Percentiles rank a stretch among this genome's conserved stretches.
Conservation (phyloP, 768 basidiomycete genomes). For the Mycena amicta region DNA sequence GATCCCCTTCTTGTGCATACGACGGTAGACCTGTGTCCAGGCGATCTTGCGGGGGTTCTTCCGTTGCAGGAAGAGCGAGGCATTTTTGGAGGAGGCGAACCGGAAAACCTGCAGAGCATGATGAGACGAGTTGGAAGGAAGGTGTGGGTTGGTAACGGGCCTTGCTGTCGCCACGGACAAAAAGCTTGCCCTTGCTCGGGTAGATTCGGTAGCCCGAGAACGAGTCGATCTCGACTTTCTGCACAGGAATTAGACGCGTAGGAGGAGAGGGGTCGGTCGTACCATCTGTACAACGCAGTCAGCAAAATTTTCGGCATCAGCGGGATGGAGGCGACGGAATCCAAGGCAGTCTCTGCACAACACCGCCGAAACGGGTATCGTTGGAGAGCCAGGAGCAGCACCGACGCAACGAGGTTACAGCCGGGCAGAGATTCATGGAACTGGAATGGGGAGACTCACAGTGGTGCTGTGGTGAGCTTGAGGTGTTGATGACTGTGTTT, state of each 20-base stretch:
- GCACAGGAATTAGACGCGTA: conserved; percentile 14
- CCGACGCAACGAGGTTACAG: not conserved
- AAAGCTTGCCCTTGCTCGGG: conserved; percentile 94
- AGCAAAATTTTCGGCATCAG: not conserved
- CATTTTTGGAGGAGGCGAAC: conserved; percentile 89
- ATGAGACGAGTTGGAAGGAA: not conserved
- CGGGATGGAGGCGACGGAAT: not conserved
- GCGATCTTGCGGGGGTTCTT: conserved; percentile 99
- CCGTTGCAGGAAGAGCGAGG: conserved; percentile 97
- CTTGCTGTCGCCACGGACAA: conserved; percentile 96
- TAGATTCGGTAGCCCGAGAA: conserved; percentile 99
- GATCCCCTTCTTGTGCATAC: conserved; percentile 99
- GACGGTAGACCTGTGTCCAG: conserved; percentile 92
- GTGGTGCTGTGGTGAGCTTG: too few relatives aligned
- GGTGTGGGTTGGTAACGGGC: conserved; percentile 43
- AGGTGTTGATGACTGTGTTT: too few relatives aligned
- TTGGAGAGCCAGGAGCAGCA: not conserved
- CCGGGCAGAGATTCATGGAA: not conserved
- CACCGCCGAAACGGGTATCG: not conserved
- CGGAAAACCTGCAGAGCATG: conserved; percentile 79
- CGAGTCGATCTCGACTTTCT: conserved; percentile 98
- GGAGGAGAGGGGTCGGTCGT: not conserved
- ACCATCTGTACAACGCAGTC: conserved; percentile 11
- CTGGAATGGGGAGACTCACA: not conserved
- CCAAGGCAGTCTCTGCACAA: not conserved